Evolutionary conservation across 768 basidiomycete genomes (phyloP), one percentile per base, ranked within the genome.

Genomic region (Ramaria sp.): DNA sequence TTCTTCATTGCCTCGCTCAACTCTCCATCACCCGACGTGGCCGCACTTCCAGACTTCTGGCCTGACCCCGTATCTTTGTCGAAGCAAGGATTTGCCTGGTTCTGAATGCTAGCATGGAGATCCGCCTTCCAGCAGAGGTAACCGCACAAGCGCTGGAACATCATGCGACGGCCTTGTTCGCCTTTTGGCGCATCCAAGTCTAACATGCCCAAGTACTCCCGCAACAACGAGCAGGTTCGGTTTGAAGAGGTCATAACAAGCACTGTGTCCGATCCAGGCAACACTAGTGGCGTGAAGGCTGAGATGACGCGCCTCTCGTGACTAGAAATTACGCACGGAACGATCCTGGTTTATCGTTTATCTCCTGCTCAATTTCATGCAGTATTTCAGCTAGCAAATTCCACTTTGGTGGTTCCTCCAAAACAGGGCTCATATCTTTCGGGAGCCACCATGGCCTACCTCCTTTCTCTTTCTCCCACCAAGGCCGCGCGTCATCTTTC

Each of bases 381-480:
- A 99, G 66, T 0, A 94, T 77, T n/a, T 91, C 87, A 0, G 83
- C 77, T 12, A 99, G 69, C 7, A 94, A 65, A 54, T 77, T 77
- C 95, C 96, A 98, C 65, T 99, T 99, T 0, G 94, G 94, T 42
- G 32, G 32, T 63, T 98, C 96, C 67, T 98, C 96, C 22, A 97
- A 72, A 0, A 93, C 79, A 0, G 91, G 88, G 43, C 90, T 81
- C 66, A 94, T 81, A 1, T 81, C 83, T 9, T 78, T 73, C 0
- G 92, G 88, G 20, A 91, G 64, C 84, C 90, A 88, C 22, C 66
- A 63, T 3, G 76, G 74, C 32, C 75, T 69, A 36, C 61, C 65
- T 61, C 15, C 34, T n/a, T 32, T 13, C 9, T 12, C 15, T 6
- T 50, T 50, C 34, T 50, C 48, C 48, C 27, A 50, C 28, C 5